These are phyloP conservation scores for Leucosporidium yakuticum DNA, from an alignment of 768 basidiomycete species.

Conservation along the genomic window DNA sequence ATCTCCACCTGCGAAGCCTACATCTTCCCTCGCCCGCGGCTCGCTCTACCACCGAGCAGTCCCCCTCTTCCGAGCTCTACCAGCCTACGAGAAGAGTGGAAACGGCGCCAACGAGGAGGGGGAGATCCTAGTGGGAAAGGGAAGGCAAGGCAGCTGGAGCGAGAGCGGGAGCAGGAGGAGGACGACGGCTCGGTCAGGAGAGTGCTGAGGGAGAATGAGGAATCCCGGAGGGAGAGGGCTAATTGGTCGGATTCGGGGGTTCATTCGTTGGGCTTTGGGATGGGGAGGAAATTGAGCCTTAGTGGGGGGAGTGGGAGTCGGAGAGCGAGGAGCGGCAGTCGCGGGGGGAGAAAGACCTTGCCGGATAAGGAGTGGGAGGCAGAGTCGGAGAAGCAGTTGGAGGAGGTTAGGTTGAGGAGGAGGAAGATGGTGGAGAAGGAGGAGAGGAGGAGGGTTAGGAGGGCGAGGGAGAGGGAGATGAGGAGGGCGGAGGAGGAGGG, in stretches of 20 bases:
- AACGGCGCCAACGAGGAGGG: neutral
- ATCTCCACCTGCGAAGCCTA: neutral
- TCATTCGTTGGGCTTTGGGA: slow-evolving; percentile 7
- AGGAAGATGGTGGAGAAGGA: neutral
- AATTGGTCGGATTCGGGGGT: slow-evolving; percentile 22
- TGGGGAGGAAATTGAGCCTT: too few species aligned
- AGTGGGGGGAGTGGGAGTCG: too few species aligned
- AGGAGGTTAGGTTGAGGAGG: neutral
- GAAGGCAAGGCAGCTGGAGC: neutral
- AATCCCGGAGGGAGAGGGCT: slow-evolving; percentile 9
- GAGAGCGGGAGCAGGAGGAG: neutral
- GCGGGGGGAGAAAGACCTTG: too few species aligned
- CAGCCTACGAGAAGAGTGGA: neutral
- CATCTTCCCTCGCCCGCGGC: neutral
- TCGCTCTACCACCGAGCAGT: neutral
- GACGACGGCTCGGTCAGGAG: slow-evolving; percentile 17
- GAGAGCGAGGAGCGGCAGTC: too few species aligned
- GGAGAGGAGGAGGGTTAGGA: neutral
- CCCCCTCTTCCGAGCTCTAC: neutral
- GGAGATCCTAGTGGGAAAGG: neutral
- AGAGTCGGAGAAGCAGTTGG: neutral
- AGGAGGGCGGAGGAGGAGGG: slow-evolving; percentile 4
- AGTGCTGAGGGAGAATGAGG: slow-evolving; percentile 23
- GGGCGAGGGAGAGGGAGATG: neutral
- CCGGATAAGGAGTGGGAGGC: too few species aligned